Evolutionary conservation across 116 monocot genomes (phyloP).

Genomic region (Zostera marina): DNA sequence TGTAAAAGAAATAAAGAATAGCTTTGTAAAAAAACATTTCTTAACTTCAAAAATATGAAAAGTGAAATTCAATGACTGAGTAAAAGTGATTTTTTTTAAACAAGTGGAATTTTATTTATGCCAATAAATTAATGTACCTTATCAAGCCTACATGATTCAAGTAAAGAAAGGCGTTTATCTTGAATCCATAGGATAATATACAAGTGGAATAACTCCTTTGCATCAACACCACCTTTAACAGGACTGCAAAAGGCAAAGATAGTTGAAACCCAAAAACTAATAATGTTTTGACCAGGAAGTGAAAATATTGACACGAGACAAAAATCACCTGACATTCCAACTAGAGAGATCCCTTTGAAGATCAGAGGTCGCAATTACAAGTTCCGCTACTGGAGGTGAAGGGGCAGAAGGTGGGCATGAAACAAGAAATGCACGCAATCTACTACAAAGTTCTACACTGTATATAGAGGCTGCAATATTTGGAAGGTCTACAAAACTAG

Average conservation of each 20-base stretch:
- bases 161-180: conserved; percentile 54
- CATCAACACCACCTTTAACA: conserved; percentile 64
- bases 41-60: background rate
- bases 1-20: conserved; percentile 10
- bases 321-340: conserved; percentile 61
- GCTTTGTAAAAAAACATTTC: background rate
- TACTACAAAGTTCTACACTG: conserved; percentile 47
- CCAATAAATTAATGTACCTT: conserved; percentile 23
- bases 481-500: conserved; percentile 74
- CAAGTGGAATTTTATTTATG: no score
- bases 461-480: conserved; percentile 67
- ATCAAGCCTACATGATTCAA: conserved; percentile 67
- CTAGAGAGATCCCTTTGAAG: conserved; percentile 67
- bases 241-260: conserved; percentile 20
- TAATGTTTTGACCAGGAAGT: conserved; percentile 1
- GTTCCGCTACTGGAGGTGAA: conserved; percentile 55
- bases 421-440: conserved; percentile 67
- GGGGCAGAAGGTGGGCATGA: conserved; percentile 71
- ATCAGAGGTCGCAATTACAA: conserved; percentile 70
- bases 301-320: background rate
- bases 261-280: background rate
- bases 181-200: conserved; percentile 73
- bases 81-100: no score
- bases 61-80: background rate
- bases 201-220: conserved; percentile 78